Conservation (phyloP, 2,329 filamentous ascomycete genomes). For the Alternaria consortialis region DNA sequence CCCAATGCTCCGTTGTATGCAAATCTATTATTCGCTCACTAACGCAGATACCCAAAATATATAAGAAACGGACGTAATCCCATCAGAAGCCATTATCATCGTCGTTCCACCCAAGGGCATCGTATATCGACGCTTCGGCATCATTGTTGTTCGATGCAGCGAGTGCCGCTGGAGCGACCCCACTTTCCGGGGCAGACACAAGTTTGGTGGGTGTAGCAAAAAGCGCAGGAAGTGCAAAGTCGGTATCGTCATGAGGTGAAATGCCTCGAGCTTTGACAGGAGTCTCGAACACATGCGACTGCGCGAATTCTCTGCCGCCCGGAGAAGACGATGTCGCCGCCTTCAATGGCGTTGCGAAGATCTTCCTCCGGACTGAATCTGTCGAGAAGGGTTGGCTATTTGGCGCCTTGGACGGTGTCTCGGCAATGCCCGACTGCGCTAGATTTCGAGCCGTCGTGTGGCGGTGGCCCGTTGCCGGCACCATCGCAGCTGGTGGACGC, state of each 20-base stretch:
- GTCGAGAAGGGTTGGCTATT: constrained; percentile 40
- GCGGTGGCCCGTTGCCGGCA: constrained; percentile 40
- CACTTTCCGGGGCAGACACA: constrained; percentile 1
- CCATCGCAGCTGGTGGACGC: constrained; percentile 36
- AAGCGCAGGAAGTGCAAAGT: constrained; percentile 20
- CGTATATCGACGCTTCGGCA: constrained; percentile 50
- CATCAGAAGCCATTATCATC: constrained; percentile 44
- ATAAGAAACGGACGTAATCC: constrained; percentile 13
- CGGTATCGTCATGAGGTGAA: constrained; percentile 17
- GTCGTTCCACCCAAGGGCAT: constrained; percentile 58
- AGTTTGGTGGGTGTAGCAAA: constrained; percentile 33
- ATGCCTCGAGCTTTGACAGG: constrained; percentile 31
- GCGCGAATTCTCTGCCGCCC: not conserved
- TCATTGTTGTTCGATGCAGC: constrained; percentile 20
- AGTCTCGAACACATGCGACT: constrained; percentile 32
- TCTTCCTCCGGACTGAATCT: constrained; percentile 35
- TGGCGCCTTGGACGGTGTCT: constrained; percentile 55
- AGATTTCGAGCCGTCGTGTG: constrained; percentile 41
- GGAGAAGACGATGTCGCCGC: constrained; percentile 13
- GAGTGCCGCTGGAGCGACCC: constrained; percentile 13
- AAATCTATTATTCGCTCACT: constrained; percentile 36
- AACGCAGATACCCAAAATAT: constrained; percentile 38
- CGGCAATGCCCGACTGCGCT: constrained; percentile 46
- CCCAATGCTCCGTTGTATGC: constrained; percentile 30
- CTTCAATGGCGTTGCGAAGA: constrained; percentile 49